phyloP scores from a whole-genome alignment of 257 asterid species.

The Cruciata laevipes region DNA sequence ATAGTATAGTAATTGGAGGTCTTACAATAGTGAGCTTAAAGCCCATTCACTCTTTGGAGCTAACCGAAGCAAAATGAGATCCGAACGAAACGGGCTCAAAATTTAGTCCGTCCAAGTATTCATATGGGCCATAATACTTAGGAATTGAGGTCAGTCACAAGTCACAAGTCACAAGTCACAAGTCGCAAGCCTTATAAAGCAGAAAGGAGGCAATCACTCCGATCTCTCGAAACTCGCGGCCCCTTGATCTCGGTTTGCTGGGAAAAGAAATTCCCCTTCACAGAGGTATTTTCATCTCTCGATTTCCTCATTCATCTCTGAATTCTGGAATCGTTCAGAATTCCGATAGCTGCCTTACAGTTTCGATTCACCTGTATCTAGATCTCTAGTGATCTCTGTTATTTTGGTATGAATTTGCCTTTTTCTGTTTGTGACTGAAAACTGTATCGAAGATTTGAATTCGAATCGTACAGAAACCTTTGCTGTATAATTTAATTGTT shows the following conservation, averaged over 20 bases:
- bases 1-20: too few species aligned
- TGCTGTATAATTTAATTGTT: neutral
- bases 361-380: neutral
- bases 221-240: slow-evolving; percentile 14
- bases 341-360: too few species aligned
- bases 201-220: slow-evolving; percentile 3
- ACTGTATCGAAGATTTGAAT: neutral
- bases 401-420: slow-evolving; percentile 2
- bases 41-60: too few species aligned
- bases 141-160: neutral
- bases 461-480: neutral
- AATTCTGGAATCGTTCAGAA: too few species aligned
- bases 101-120: neutral
- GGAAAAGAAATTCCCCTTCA: slow-evolving; percentile 9
- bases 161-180: neutral
- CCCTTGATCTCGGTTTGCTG: slow-evolving; percentile 12
- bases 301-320: neutral
- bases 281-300: neutral
- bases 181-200: neutral
- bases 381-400: slow-evolving; percentile 16
- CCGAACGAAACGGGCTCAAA: slow-evolving; percentile 1
- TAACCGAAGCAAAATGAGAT: neutral
- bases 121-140: neutral
- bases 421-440: too few species aligned
- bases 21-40: too few species aligned